Evolutionary conservation across 2,329 filamentous ascomycete species (phyloP).

Genomic region (Diaporthe nobilis): DNA sequence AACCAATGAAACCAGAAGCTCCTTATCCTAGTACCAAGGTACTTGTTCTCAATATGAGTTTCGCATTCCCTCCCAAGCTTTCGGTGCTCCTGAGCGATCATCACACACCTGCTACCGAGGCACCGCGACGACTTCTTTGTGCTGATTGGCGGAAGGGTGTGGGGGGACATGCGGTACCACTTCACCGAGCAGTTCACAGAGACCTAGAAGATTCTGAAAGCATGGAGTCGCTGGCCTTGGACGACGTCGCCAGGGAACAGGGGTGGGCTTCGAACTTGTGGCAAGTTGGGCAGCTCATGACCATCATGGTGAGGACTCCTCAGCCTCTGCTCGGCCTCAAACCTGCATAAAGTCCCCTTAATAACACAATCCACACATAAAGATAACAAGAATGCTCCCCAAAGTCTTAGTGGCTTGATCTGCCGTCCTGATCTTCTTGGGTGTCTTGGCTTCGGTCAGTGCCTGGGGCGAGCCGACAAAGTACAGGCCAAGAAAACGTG

Average conservation of each 20-base stretch:
- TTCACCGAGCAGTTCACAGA: slow-evolving; percentile 24
- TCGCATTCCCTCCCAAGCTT: too few species aligned
- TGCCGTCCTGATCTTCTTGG: too few species aligned
- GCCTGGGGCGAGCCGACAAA: too few species aligned
- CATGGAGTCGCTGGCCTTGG: background rate
- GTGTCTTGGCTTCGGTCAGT: too few species aligned
- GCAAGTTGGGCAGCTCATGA: slow-evolving; percentile 20
- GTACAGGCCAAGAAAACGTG: too few species aligned
- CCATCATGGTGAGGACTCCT: slow-evolving; percentile 10
- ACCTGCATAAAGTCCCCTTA: background rate
- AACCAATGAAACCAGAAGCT: too few species aligned
- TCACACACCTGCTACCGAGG: background rate
- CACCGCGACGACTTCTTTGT: background rate
- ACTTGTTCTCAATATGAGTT: too few species aligned
- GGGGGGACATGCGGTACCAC: slow-evolving; percentile 10
- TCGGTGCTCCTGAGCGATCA: background rate
- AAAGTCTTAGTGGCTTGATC: background rate
- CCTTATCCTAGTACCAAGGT: too few species aligned
- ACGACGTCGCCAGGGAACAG: background rate
- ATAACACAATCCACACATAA: background rate
- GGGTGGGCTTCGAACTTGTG: slow-evolving; percentile 31
- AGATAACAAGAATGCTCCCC: slow-evolving; percentile 20
- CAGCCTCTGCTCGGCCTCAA: background rate
- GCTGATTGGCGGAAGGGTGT: background rate
- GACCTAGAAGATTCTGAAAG: background rate